These are phyloP conservation scores for Candida ipomoeae DNA, from an alignment of 805 yeast species.

Conservation along the genomic window DNA sequence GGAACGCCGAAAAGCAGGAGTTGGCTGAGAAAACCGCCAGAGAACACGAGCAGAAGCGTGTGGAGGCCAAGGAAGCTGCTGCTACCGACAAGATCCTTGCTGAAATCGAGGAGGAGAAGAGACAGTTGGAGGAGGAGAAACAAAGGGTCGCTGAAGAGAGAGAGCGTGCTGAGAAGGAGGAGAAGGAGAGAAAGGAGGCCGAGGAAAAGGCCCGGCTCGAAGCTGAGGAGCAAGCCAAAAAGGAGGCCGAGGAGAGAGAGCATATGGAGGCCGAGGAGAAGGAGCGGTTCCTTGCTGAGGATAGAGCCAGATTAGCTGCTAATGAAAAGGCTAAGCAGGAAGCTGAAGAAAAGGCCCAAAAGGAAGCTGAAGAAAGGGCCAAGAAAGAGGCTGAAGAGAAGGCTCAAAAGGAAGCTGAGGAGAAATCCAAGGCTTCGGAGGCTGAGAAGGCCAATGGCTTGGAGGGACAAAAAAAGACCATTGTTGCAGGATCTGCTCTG, in stretches of 20 bases:
- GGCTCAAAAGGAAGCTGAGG: constrained; percentile 5
- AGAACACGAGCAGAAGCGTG: constrained; percentile 19
- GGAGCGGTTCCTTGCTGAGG: constrained; percentile 6
- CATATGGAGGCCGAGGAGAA: constrained; percentile 21
- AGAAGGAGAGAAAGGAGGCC: constrained; percentile 11
- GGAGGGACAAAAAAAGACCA: constrained; percentile 23
- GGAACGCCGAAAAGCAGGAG: constrained; percentile 46
- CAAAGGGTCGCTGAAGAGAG: constrained; percentile 14
- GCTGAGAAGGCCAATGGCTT: constrained; percentile 12
- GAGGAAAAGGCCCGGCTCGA: constrained; percentile 9
- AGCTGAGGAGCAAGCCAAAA: constrained; percentile 13
- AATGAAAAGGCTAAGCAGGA: constrained; percentile 24
- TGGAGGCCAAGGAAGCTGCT: constrained; percentile 37
- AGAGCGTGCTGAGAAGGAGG: constrained; percentile 12
- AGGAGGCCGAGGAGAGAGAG: constrained; percentile 26
- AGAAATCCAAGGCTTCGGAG: not conserved
- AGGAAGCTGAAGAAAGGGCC: constrained; percentile 18
- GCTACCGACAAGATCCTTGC: constrained; percentile 14
- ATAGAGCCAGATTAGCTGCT: constrained; percentile 20
- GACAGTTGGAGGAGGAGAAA: constrained; percentile 14
- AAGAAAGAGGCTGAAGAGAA: constrained; percentile 5
- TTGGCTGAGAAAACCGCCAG: constrained; percentile 31
- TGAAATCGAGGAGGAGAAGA: constrained; percentile 16
- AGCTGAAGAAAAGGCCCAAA: constrained; percentile 5
- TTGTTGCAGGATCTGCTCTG: not conserved